Percentiles rank a stretch among this genome's conserved stretches.
phyloP scores from a whole-genome alignment of 2,329 filamentous ascomycete genomes.

The Oidium heveae region DNA sequence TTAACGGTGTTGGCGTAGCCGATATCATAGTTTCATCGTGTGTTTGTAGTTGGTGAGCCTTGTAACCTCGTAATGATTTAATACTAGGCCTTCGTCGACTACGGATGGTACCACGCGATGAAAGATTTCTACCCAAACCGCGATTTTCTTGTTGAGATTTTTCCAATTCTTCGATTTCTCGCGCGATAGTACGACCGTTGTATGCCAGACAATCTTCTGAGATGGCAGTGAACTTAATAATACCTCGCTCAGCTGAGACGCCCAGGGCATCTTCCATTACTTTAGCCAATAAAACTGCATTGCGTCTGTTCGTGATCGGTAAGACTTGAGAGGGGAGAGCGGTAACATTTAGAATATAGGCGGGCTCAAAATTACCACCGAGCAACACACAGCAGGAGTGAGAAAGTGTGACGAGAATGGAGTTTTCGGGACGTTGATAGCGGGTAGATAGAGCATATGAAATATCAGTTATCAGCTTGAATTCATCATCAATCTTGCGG shows the following conservation, averaged over 20 bases:
- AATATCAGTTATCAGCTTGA: constrained; percentile 47
- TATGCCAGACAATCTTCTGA: constrained; percentile 47
- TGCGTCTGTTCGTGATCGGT: constrained; percentile 55
- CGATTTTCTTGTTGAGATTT: constrained; percentile 4
- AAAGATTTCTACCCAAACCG: constrained; percentile 4
- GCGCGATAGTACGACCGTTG: constrained; percentile 42
- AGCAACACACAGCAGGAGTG: constrained; percentile 54
- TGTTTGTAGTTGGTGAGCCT: constrained; percentile 6
- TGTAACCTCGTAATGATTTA: constrained; percentile 14
- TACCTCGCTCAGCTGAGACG: constrained; percentile 39
- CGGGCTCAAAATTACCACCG: constrained; percentile 49
- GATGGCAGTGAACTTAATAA: constrained; percentile 46
- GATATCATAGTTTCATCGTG: constrained; percentile 6
- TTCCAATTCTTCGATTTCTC: constrained; percentile 32
- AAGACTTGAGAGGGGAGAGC: constrained; percentile 44
- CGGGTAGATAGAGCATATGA: constrained; percentile 47
- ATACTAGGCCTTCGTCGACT: constrained; percentile 14
- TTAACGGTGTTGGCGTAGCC: constrained; percentile 3
- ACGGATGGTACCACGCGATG: constrained; percentile 7
- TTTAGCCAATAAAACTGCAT: constrained; percentile 51
- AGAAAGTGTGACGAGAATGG: constrained; percentile 50
- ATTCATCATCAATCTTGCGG: constrained; percentile 46
- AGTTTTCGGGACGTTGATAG: constrained; percentile 49
- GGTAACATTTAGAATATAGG: constrained; percentile 53
- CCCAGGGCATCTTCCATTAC: constrained; percentile 46